Evolutionary conservation across 78 protist genomes (phyloP).

Genomic region (Emiliania huxleyi): DNA sequence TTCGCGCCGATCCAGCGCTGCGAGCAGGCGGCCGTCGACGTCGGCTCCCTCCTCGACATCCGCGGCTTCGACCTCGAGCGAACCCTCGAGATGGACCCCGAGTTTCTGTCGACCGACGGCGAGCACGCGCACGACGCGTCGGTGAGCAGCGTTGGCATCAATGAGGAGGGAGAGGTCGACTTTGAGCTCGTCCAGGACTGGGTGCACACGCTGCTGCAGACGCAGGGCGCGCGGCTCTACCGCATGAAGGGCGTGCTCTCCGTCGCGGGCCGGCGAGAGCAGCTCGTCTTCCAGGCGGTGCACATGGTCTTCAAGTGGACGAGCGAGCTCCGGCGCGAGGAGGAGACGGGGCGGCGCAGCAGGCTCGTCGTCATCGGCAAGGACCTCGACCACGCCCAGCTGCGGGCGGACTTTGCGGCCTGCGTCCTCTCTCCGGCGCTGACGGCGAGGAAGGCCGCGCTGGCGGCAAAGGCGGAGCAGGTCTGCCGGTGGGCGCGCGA

Average conservation of each 20-base stretch:
- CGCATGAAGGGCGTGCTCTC: conserved; percentile 44
- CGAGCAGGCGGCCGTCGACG: neutral
- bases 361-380: too few relatives aligned
- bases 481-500: too few relatives aligned
- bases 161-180: neutral
- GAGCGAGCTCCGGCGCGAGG: too few relatives aligned
- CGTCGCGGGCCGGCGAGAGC: neutral
- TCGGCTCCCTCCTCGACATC: neutral
- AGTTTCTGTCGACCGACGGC: neutral
- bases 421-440: too few relatives aligned
- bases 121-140: conserved; percentile 36
- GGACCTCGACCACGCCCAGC: too few relatives aligned
- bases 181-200: neutral
- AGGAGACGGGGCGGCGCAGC: too few relatives aligned
- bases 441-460: too few relatives aligned
- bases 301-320: conserved; percentile 29
- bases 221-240: neutral
- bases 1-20: neutral
- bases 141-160: neutral
- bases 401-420: too few relatives aligned
- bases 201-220: neutral
- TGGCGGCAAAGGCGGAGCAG: too few relatives aligned
- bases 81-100: conserved; percentile 20
- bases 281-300: conserved; percentile 40
- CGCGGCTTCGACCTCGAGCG: conserved; percentile 28